Conservation (phyloP, 495 filamentous ascomycete species). For the Podospora sp. region DNA sequence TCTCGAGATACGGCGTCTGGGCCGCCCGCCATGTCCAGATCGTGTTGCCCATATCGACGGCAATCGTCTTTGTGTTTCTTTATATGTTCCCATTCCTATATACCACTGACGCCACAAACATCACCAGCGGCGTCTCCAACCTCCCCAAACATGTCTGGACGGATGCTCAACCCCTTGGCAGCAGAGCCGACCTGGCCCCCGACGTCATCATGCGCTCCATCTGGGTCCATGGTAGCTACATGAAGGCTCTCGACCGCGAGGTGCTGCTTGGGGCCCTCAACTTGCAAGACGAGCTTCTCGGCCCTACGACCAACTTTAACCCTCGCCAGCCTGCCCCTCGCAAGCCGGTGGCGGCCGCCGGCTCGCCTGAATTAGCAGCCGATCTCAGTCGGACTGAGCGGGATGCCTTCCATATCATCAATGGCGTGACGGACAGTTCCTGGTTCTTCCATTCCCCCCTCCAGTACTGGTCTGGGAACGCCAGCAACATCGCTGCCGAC, state of each 20-base stretch:
- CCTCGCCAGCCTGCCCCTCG: constrained; percentile 37
- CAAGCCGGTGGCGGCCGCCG: constrained; percentile 2
- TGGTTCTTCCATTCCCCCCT: constrained; percentile 74
- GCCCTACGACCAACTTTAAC: constrained; percentile 54
- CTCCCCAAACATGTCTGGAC: constrained; percentile 79
- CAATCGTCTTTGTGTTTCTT: constrained; percentile 61
- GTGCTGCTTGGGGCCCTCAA: constrained; percentile 63
- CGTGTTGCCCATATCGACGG: constrained; percentile 64
- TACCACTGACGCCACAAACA: constrained; percentile 60
- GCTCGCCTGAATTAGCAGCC: constrained; percentile 20
- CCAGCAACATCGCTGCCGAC: constrained; percentile 56
- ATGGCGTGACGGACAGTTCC: constrained; percentile 54
- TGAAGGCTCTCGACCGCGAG: constrained; percentile 64
- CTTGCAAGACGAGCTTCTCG: constrained; percentile 64
- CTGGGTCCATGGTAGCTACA: constrained; percentile 66
- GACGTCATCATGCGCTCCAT: constrained; percentile 61
- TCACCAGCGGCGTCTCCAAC: constrained; percentile 60
- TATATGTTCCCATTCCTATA: constrained; percentile 72
- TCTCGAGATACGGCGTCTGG: constrained; percentile 63
- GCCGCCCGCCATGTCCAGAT: constrained; percentile 68
- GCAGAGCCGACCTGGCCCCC: constrained; percentile 39
- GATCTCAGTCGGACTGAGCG: constrained; percentile 46
- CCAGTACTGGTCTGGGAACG: constrained; percentile 72
- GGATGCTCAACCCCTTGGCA: constrained; percentile 61
- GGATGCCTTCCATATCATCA: constrained; percentile 53